Evolutionary conservation across 306 rosid species (phyloP).

Genomic region (Medicago lupulina): DNA sequence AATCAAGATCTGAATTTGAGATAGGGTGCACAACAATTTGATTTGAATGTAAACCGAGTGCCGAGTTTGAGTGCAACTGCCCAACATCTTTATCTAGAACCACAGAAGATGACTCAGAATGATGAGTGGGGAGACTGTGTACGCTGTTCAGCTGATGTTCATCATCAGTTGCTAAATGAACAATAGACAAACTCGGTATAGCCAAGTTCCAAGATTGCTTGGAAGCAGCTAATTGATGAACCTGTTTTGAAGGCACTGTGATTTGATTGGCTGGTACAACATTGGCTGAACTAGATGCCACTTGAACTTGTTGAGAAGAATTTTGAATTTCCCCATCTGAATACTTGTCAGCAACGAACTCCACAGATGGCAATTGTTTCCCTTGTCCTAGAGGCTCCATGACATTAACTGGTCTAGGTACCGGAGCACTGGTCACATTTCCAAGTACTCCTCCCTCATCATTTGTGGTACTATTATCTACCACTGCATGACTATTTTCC

Average conservation of each 20-base stretch:
- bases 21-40: slow-evolving; percentile 40
- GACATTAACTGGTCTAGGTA: slow-evolving; percentile 34
- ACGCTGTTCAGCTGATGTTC: slow-evolving; percentile 38
- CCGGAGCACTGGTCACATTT: slow-evolving; percentile 39
- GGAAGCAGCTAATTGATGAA: slow-evolving; percentile 40
- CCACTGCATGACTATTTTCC: slow-evolving; percentile 42
- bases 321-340: slow-evolving; percentile 37
- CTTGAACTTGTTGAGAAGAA: slow-evolving; percentile 36
- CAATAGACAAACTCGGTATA: slow-evolving; percentile 34
- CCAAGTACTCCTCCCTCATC: slow-evolving; percentile 49
- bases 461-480: slow-evolving; percentile 41
- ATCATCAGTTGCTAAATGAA: slow-evolving; percentile 33
- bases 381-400: slow-evolving; percentile 44
- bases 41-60: slow-evolving; percentile 27
- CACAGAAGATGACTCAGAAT: slow-evolving; percentile 31
- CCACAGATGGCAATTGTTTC: slow-evolving; percentile 43
- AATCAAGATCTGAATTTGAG: slow-evolving; percentile 38
- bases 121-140: slow-evolving; percentile 10
- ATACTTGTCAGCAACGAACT: slow-evolving; percentile 41
- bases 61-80: slow-evolving; percentile 34
- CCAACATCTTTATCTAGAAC: slow-evolving; percentile 38
- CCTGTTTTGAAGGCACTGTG: slow-evolving; percentile 44
- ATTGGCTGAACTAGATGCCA: slow-evolving; percentile 34
- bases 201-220: slow-evolving; percentile 30
- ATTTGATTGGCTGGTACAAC: slow-evolving; percentile 34